Evolutionary conservation across 2,329 filamentous ascomycete genomes (phyloP).

Genomic region (Fonsecaea multimorphosa): DNA sequence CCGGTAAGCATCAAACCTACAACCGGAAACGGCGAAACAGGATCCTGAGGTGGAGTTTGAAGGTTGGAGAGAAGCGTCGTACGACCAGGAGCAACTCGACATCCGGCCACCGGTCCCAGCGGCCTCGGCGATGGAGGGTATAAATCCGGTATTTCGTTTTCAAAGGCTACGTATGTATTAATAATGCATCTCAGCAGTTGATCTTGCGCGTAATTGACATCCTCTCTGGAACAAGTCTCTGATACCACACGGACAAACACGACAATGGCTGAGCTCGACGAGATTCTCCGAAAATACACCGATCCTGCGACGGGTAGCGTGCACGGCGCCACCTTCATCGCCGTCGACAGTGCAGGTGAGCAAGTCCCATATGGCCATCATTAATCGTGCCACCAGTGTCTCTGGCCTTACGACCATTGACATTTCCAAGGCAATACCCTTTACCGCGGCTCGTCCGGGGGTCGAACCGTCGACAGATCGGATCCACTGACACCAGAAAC

Average conservation of each 20-base stretch:
- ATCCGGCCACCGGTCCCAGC: neutral
- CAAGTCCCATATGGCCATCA: no score
- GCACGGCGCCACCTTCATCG: constrained; percentile 23
- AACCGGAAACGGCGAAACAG: neutral
- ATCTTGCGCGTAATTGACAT: neutral
- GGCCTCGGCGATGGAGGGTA: neutral
- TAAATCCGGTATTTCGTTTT: neutral
- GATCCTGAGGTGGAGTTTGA: neutral
- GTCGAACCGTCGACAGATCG: constrained; percentile 15
- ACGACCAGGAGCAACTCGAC: neutral
- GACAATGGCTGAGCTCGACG: constrained; percentile 20
- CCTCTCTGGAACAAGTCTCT: neutral
- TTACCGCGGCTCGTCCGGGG: constrained; percentile 12
- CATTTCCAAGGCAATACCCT: constrained; percentile 12
- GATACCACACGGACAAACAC: neutral
- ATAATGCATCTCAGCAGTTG: neutral
- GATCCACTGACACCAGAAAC: constrained; percentile 31
- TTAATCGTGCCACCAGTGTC: no score
- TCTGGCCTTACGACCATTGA: neutral
- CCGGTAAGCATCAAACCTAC: neutral
- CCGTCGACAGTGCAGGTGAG: constrained; percentile 23
- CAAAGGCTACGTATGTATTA: no score
- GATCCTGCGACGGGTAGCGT: constrained; percentile 19
- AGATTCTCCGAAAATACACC: constrained; percentile 24
- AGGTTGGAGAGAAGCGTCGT: neutral